phyloP scores from a whole-genome alignment of 768 basidiomycete species.

The Paxillus rubicundulus region DNA sequence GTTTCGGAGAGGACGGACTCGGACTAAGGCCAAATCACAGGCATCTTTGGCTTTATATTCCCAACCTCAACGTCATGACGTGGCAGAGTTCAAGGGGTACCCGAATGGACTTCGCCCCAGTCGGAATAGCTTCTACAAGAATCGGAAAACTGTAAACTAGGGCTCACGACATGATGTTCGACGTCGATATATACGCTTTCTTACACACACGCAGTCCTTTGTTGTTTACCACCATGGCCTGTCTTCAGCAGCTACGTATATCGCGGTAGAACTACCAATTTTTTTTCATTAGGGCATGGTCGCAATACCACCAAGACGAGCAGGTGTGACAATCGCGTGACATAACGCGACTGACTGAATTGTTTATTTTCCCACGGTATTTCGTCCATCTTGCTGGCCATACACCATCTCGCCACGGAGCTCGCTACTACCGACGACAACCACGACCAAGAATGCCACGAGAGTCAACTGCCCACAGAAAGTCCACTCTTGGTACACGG shows the following conservation, averaged over 20 bases:
- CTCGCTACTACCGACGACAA: conserved; percentile 13
- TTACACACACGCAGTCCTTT: too few relatives aligned
- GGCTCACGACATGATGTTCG: too few relatives aligned
- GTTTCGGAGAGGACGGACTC: conserved; percentile 20
- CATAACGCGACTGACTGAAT: conserved; percentile 23
- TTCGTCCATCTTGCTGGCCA: not conserved
- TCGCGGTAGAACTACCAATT: too few relatives aligned
- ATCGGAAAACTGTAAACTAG: conserved; percentile 19
- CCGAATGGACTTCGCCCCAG: conserved; percentile 52
- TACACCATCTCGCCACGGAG: not conserved
- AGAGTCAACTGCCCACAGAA: conserved; percentile 25
- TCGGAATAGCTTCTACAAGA: conserved; percentile 56
- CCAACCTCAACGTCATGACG: conserved; percentile 62
- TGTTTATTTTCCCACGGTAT: conserved; percentile 29
- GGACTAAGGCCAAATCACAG: conserved; percentile 22
- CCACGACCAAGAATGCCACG: conserved; percentile 24
- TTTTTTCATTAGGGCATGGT: too few relatives aligned
- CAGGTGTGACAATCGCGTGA: conserved; percentile 20
- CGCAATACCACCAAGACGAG: too few relatives aligned
- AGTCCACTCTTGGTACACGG: conserved; percentile 44
- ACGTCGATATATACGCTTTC: too few relatives aligned
- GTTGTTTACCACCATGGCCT: too few relatives aligned
- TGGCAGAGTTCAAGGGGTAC: conserved; percentile 56
- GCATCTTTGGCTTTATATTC: conserved; percentile 33
- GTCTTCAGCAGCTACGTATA: too few relatives aligned